Evolutionary conservation across 805 yeast species (phyloP), one percentile per base, ranked within the genome.

Genomic region (Middelhovenomyces tepae): DNA sequence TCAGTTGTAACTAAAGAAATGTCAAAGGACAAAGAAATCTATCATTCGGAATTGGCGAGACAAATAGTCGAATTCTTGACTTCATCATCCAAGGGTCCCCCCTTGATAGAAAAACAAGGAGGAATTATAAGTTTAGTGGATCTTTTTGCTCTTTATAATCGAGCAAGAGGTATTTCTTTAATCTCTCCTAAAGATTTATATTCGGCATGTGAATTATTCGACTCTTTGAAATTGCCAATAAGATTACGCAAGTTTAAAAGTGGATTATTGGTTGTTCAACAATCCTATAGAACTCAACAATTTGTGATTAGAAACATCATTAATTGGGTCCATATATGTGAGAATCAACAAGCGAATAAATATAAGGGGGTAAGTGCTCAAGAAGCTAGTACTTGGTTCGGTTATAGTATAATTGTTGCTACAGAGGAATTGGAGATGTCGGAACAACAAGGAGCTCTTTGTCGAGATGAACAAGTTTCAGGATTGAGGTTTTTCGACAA

Each of bases 31-130:
- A 46, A 43, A 26, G 50, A 51, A 13, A 45, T 45, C 16, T 63
- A 61, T 40, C 58, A 54, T 34, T 50, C 54, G 38, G 95, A 85
- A 47, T 59, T 85, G 11, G 72, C 95, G 0, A 66, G 94, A 34
- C 87, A 84, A 47, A 51, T 89, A 2, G 76, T 84, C 25, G 94
- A 82, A 45, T 86, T 74, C 53, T 59, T 82, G 7, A 57, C 62
- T 7, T 54, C 56, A 40, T 16, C 29, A 5, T 20, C 20, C 5
- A 18, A 26, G n/a, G 49, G 60, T 39, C 51, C 58, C 47, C 44
- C 72, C 31, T 40, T 75, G 16, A 44, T 76, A 36, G 64, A 59
- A 25, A 61, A 59, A 22, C 67, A 66, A 30, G 77, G 78, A 28
- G 83, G 81, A 2, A 59, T 75, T 13, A 60, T 80, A 9, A 65